phyloP scores from a whole-genome alignment of 1,284 basidiomycete species.

The Ustilago vetiveriae region DNA sequence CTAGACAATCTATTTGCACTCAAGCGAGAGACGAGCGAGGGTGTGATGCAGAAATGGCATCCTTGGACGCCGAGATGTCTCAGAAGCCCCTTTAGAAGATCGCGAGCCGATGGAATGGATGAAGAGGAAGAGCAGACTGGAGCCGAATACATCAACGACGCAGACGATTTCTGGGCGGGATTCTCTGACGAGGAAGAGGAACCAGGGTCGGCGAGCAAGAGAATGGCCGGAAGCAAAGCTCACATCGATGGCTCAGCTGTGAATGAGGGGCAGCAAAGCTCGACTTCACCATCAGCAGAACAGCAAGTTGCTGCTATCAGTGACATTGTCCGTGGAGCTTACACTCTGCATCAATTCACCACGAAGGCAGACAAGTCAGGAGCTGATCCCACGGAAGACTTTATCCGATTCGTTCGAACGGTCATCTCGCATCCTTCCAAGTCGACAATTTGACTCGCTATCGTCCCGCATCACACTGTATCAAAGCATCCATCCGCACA shows the following conservation, averaged over 20 bases:
- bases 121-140: background rate
- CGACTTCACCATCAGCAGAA: background rate
- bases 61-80: background rate
- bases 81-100: no score
- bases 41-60: background rate
- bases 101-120: background rate
- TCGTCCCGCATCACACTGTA: background rate
- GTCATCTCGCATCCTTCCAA: background rate
- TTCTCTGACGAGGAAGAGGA: conserved; percentile 29
- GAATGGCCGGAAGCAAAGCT: background rate
- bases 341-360: conserved; percentile 11
- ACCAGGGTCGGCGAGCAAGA: background rate
- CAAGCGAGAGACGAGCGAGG: background rate
- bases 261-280: background rate
- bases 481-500: no score
- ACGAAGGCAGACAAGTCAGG: background rate
- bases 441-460: background rate
- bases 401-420: conserved; percentile 14
- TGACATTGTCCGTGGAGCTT: conserved; percentile 32
- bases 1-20: conserved; percentile 29
- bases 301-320: conserved; percentile 21
- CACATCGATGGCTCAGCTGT: no score
- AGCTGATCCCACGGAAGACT: background rate
- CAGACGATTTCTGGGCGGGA: conserved; percentile 46
- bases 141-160: conserved; percentile 42